A percentile compares a stretch with the other conserved stretches of the same genome.
Evolutionary conservation across 257 asterid genomes (phyloP).

Genomic region (Cordia subcordata): DNA sequence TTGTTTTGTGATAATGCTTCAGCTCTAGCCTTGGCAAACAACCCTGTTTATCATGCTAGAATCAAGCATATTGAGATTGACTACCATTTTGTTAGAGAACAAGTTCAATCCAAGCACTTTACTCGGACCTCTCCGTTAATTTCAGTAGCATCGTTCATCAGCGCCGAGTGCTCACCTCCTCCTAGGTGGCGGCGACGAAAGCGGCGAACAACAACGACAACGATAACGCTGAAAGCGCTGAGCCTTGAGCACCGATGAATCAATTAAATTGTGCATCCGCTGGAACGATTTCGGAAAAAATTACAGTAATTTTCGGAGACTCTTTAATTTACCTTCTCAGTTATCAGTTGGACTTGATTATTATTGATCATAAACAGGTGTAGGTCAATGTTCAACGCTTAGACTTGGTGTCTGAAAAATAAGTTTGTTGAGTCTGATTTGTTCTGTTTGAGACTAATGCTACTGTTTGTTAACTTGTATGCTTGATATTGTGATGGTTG

Average conservation of each 20-base stretch:
- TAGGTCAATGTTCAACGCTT: not conserved
- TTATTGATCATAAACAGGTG: not conserved
- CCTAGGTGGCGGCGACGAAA: not conserved
- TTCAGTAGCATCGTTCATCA: conserved; percentile 38
- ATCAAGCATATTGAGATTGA: too few species aligned
- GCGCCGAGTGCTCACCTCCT: conserved; percentile 13
- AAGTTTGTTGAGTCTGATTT: conserved; percentile 13
- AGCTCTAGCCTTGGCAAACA: too few species aligned
- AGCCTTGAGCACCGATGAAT: conserved; percentile 12
- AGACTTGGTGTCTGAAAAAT: not conserved
- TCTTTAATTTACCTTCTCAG: not conserved
- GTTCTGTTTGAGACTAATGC: conserved; percentile 5
- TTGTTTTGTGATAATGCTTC: too few species aligned
- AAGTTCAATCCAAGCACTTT: too few species aligned
- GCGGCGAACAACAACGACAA: conserved; percentile 1
- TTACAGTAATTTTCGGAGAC: conserved; percentile 15
- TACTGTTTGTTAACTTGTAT: not conserved
- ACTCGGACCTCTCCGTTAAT: conserved; percentile 51
- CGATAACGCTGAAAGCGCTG: conserved; percentile 1
- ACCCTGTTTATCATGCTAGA: too few species aligned
- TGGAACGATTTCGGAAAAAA: not conserved
- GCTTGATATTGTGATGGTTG: conserved; percentile 1
- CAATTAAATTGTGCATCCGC: not conserved
- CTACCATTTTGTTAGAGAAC: too few species aligned
- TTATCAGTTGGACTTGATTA: not conserved